Percentiles rank a stretch among this genome's conserved stretches.
Conservation (phyloP, 78 protist species). For the Dictyostelium capitatum region DNA sequence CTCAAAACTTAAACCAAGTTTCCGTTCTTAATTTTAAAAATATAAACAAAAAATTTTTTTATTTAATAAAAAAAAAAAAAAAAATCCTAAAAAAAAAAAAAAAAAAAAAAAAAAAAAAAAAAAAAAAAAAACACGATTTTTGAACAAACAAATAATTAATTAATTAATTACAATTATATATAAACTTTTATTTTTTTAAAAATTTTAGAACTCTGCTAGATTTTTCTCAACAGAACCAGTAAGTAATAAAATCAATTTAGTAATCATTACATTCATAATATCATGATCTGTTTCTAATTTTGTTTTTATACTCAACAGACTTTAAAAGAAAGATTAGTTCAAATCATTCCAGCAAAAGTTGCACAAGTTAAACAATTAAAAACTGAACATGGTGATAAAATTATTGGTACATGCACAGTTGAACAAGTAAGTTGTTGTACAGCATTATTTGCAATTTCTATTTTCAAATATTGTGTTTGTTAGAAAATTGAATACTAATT, state of each 20-base stretch:
- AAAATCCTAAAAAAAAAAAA: neutral
- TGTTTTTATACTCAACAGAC: slow-evolving; percentile 23
- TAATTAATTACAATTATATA: neutral
- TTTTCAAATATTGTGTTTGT: neutral
- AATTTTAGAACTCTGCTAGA: slow-evolving; percentile 2
- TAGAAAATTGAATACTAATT: too few species aligned
- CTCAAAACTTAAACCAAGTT: too few species aligned
- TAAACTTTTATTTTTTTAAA: neutral
- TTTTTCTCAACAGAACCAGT: slow-evolving; percentile 40
- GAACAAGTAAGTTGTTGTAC: slow-evolving; percentile 86
- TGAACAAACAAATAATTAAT: neutral
- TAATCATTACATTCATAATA: neutral
- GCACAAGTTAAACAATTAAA: slow-evolving; percentile 86
- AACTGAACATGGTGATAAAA: slow-evolving; percentile 83
- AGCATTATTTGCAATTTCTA: neutral
- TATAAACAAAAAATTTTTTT: neutral
- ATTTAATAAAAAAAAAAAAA: neutral
- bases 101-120: neutral
- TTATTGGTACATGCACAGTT: slow-evolving; percentile 90
- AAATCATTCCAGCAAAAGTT: slow-evolving; percentile 89
- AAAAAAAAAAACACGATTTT: neutral
- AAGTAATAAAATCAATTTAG: neutral
- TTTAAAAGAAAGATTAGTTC: slow-evolving; percentile 84
- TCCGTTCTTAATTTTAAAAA: too few species aligned
- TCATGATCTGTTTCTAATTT: neutral